A percentile compares a stretch with the other conserved stretches of the same genome.
Evolutionary conservation across 441 rosid species (phyloP).

Genomic region (Croton laevigatus): DNA sequence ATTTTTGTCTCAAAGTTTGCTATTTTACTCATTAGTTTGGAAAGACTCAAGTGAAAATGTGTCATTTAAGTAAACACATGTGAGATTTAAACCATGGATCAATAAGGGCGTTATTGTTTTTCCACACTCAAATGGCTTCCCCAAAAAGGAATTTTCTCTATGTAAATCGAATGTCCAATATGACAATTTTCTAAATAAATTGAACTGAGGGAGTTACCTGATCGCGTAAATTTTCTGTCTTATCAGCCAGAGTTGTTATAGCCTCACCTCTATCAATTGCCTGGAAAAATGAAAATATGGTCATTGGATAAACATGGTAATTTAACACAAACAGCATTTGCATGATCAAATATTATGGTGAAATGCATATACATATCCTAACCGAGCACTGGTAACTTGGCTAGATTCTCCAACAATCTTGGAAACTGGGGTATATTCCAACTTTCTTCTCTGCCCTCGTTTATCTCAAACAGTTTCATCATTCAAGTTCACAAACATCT

Average conservation of each 20-base stretch:
- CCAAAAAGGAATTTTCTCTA: no score
- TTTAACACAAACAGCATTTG: neutral
- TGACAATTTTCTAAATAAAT: no score
- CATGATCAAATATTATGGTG: neutral
- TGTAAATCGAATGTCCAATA: neutral
- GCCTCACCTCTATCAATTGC: slow-evolving; percentile 72
- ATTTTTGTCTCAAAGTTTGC: no score
- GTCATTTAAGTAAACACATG: no score
- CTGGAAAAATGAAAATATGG: slow-evolving; percentile 37
- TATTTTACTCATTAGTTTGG: no score
- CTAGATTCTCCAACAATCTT: neutral
- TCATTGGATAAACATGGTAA: neutral
- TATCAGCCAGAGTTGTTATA: slow-evolving; percentile 53
- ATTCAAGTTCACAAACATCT: neutral
- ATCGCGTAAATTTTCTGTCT: slow-evolving; percentile 62
- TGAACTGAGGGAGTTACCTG: slow-evolving; percentile 40
- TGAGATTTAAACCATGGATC: no score
- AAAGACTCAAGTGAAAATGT: no score
- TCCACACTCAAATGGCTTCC: no score
- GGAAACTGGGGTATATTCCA: neutral
- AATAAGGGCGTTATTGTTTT: no score
- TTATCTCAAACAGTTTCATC: neutral
- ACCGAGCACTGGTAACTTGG: neutral
- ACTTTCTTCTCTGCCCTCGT: neutral
- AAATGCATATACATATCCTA: neutral